A percentile compares a stretch with the other conserved stretches of the same genome.
Evolutionary conservation across 345 rosid species (phyloP).

Genomic region (Syzygium aromaticum): DNA sequence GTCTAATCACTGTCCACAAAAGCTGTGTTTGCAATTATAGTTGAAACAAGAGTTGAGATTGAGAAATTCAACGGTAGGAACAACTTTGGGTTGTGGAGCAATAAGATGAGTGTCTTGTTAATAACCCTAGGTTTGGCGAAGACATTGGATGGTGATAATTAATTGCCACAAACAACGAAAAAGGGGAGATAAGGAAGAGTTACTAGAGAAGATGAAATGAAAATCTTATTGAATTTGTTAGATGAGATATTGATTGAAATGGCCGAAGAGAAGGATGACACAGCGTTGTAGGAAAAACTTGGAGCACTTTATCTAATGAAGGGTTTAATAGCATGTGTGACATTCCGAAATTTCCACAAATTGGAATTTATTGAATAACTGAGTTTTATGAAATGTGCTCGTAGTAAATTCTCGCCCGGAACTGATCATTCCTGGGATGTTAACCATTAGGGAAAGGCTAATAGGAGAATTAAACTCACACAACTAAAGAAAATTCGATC

Average conservation of each 20-base stretch:
- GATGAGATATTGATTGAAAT: background rate
- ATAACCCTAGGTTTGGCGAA: background rate
- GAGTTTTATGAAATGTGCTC: no score
- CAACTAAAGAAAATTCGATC: no score
- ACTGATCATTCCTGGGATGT: no score
- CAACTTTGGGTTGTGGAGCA: background rate
- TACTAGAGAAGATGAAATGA: background rate
- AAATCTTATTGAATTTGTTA: background rate
- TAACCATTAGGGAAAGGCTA: no score
- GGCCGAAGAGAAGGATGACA: background rate
- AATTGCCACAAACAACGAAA: background rate
- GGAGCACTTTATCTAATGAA: background rate
- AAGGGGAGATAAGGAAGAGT: background rate
- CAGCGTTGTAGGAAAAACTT: background rate
- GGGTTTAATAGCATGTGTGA: background rate
- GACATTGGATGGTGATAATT: background rate
- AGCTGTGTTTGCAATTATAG: background rate
- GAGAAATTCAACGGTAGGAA: background rate
- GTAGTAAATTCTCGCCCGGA: no score
- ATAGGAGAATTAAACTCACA: no score
- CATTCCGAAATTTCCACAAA: no score
- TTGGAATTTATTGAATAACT: no score
- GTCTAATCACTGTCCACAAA: background rate
- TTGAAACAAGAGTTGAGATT: background rate
- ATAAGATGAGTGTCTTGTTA: background rate